Conservation (phyloP, 1,139 yeast species). For the Scheffersomyces insectosa region DNA sequence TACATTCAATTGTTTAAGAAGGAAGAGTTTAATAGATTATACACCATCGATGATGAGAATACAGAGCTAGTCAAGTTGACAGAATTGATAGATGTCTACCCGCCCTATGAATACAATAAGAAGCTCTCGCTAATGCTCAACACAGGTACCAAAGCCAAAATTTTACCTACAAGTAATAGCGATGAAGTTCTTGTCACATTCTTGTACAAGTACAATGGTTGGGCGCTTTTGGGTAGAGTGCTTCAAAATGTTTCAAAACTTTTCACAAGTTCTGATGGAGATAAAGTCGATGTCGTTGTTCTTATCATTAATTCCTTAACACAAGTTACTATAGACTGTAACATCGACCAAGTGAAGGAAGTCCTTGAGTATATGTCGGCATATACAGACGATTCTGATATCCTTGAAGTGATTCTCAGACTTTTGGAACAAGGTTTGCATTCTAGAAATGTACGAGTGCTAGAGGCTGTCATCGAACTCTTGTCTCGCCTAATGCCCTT, state of each 20-base stretch:
- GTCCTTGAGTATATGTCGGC: constrained; percentile 57
- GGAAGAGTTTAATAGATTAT: constrained; percentile 35
- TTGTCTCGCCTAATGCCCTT: constrained; percentile 49
- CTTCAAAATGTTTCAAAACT: constrained; percentile 59
- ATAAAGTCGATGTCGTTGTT: constrained; percentile 39
- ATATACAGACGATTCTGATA: constrained; percentile 65
- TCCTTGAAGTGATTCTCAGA: constrained; percentile 65
- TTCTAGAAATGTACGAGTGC: constrained; percentile 48
- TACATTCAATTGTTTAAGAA: constrained; percentile 51
- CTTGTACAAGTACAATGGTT: constrained; percentile 75
- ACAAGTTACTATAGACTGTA: constrained; percentile 46
- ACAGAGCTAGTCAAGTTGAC: constrained; percentile 52
- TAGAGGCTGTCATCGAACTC: constrained; percentile 52
- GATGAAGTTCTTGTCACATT: constrained; percentile 64
- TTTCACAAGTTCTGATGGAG: constrained; percentile 34
- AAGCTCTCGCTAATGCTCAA: constrained; percentile 46
- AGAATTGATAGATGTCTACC: constrained; percentile 41
- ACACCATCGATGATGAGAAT: constrained; percentile 51
- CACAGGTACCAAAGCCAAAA: constrained; percentile 68
- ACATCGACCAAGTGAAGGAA: constrained; percentile 40
- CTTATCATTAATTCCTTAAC: constrained; percentile 56
- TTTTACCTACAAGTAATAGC: constrained; percentile 50
- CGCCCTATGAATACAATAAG: constrained; percentile 50
- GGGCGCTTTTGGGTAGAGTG: constrained; percentile 81
- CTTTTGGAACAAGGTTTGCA: constrained; percentile 70